phyloP scores from a whole-genome alignment of 23 red algal genomes.

The Gracilaria vermiculophylla region DNA sequence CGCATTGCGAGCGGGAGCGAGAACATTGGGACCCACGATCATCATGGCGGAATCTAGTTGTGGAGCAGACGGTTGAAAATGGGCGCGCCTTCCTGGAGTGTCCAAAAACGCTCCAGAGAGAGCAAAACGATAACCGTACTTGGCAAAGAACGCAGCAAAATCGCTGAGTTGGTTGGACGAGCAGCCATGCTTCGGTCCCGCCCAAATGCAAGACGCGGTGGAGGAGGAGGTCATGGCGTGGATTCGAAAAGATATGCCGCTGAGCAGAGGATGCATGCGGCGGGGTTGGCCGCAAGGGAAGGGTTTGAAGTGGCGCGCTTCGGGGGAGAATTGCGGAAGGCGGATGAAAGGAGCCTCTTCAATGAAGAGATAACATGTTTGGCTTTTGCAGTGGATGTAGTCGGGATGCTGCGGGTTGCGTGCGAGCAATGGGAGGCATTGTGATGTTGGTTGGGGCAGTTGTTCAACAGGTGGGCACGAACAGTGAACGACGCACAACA shows the following conservation, averaged over 20 bases:
- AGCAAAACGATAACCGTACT: background rate
- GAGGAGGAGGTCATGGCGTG: slow-evolving; percentile 13
- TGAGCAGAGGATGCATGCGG: background rate
- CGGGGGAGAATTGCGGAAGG: background rate
- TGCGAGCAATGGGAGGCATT: background rate
- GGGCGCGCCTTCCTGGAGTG: background rate
- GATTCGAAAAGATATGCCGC: slow-evolving; percentile 10
- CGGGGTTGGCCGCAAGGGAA: slow-evolving; percentile 9
- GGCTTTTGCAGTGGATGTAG: slow-evolving; percentile 32
- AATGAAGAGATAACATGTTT: slow-evolving; percentile 32
- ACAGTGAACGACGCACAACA: background rate
- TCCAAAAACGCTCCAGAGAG: slow-evolving; percentile 13
- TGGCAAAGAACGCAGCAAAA: background rate
- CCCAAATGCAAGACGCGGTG: slow-evolving; percentile 15
- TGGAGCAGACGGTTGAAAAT: slow-evolving; percentile 1
- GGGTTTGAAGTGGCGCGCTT: slow-evolving; percentile 5
- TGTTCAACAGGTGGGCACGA: background rate
- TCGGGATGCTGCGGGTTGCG: background rate
- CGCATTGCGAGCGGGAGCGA: background rate
- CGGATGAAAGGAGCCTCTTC: slow-evolving; percentile 27
- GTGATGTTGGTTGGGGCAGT: background rate
- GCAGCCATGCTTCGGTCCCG: background rate
- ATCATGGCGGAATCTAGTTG: slow-evolving; percentile 20
- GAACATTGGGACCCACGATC: background rate
- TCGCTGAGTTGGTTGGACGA: slow-evolving; percentile 34